phyloP scores from a whole-genome alignment of 345 rosid species.

The Pistacia vera region DNA sequence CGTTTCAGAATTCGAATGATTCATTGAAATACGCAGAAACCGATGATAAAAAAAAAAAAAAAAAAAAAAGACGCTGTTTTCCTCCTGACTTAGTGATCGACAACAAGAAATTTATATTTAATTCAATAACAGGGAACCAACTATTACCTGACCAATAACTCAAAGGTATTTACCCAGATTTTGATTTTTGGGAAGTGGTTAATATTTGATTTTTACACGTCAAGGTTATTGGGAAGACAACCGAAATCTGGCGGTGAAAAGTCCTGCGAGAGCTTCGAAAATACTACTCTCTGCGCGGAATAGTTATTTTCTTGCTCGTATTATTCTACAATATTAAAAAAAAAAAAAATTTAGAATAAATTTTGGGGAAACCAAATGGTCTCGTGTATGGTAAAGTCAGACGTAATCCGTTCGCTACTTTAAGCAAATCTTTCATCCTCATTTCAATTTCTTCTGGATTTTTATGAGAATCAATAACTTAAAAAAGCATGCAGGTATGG shows the following conservation, averaged over 20 bases:
- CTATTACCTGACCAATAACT: not conserved
- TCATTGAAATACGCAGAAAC: too few species aligned
- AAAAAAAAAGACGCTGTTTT: too few species aligned
- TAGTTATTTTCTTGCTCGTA: too few species aligned
- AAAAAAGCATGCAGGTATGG: not conserved
- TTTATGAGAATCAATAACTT: not conserved
- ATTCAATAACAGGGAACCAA: too few species aligned
- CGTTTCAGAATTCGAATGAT: too few species aligned
- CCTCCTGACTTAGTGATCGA: too few species aligned
- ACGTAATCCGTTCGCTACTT: not conserved
- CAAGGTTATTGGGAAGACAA: conserved; percentile 19
- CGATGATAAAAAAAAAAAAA: too few species aligned
- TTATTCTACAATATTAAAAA: too few species aligned
- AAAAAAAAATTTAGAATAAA: too few species aligned
- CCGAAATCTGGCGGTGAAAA: conserved; percentile 11
- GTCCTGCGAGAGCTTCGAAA: not conserved
- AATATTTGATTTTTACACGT: conserved; percentile 20
- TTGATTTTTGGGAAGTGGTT: not conserved
- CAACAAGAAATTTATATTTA: too few species aligned
- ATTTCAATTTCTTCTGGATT: conserved; percentile 1
- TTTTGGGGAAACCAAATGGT: conserved; percentile 1
- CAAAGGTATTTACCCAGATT: not conserved
- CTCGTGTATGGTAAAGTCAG: not conserved
- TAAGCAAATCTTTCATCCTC: not conserved
- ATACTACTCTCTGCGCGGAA: not conserved